Evolutionary conservation across 2,329 filamentous ascomycete genomes (phyloP).

Genomic region (Botryotinia convoluta): DNA sequence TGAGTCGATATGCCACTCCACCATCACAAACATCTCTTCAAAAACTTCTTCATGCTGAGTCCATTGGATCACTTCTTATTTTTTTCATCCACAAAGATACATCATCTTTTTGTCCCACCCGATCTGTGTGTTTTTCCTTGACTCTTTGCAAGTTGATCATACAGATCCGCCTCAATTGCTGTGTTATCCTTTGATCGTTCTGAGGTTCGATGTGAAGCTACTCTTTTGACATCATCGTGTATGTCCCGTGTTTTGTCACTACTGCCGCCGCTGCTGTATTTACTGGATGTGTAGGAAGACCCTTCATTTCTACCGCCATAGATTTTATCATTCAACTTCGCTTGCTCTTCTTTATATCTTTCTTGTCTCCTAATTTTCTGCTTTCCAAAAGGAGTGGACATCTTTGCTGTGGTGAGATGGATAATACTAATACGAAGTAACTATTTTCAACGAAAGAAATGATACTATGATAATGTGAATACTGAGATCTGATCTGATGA

Average conservation of each 20-base stretch:
- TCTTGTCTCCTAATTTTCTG: fast-evolving
- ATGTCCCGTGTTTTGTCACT: background rate
- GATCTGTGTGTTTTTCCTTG: background rate
- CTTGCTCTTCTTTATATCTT: background rate
- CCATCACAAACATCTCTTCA: background rate
- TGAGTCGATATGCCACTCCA: background rate
- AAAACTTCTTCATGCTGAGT: background rate
- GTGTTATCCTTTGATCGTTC: too few relatives aligned
- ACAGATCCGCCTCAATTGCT: fast-evolving
- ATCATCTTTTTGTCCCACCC: background rate
- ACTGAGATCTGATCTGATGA: background rate
- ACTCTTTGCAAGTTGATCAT: background rate
- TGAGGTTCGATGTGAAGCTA: too few relatives aligned
- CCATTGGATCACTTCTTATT: background rate
- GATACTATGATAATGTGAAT: background rate
- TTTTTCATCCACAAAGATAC: too few relatives aligned
- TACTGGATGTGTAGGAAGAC: background rate
- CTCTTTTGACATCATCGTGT: background rate
- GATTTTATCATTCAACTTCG: background rate
- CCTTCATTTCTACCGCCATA: background rate
- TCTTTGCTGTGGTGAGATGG: background rate
- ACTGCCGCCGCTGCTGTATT: background rate
- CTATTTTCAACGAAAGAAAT: background rate
- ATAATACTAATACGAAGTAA: background rate
- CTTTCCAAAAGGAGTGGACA: fast-evolving